Conservation (phyloP, 306 rosid species). For the Dalbergia cochinchinensis region DNA sequence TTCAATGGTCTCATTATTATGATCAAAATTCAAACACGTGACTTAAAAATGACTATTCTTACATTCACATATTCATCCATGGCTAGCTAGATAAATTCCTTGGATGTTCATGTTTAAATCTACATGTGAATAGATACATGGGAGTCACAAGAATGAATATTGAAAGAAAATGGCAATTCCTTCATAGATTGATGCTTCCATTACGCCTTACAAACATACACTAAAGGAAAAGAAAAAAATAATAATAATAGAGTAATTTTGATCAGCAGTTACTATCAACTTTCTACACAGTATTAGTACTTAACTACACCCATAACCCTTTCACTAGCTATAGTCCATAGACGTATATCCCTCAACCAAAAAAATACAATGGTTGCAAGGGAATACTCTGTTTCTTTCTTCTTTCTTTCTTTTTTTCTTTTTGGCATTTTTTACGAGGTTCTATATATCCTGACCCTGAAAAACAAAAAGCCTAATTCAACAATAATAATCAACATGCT, state of each 20-base stretch:
- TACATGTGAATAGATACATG: not conserved
- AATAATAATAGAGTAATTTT: constrained; percentile 32
- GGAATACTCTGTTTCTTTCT: not conserved
- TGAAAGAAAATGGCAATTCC: constrained; percentile 52
- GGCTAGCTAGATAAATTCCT: too few relatives aligned
- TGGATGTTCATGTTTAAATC: not conserved
- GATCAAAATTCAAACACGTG: not conserved
- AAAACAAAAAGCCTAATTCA: constrained; percentile 16
- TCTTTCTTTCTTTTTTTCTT: not conserved
- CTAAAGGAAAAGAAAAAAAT: constrained; percentile 18
- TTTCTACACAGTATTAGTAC: constrained; percentile 57
- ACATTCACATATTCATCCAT: not conserved
- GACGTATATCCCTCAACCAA: constrained; percentile 66
- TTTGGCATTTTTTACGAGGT: not conserved
- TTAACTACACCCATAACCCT: constrained; percentile 67
- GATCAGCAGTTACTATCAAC: constrained; percentile 56
- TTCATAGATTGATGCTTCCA: constrained; percentile 57
- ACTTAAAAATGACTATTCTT: not conserved
- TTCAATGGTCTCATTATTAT: not conserved
- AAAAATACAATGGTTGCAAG: constrained; percentile 68
- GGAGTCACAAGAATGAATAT: not conserved
- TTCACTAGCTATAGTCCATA: constrained; percentile 38
- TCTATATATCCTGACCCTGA: not conserved
- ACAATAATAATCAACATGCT: constrained; percentile 69
- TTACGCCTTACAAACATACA: constrained; percentile 59